Evolutionary conservation across 1,284 basidiomycete species (phyloP).

Genomic region (Ceratobasidium sp.): DNA sequence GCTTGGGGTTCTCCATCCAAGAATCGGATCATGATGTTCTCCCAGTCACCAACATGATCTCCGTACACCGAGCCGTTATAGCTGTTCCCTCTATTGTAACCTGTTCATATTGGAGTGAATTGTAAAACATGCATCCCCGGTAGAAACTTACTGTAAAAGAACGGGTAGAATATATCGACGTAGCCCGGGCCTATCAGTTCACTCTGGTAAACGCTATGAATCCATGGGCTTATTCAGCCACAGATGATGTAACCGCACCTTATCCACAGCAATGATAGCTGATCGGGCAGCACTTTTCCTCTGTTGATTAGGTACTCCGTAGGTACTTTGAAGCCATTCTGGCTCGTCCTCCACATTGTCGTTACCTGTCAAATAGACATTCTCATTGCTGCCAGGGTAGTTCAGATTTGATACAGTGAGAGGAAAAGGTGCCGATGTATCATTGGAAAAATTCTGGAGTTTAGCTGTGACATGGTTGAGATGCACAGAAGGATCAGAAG

Average conservation of each 20-base stretch:
- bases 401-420: conserved; percentile 29
- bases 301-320: conserved; percentile 39
- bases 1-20: conserved; percentile 48
- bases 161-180: conserved; percentile 52
- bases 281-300: conserved; percentile 47
- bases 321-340: conserved; percentile 29
- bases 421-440: conserved; percentile 16
- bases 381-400: conserved; percentile 22
- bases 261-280: conserved; percentile 50
- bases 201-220: conserved; percentile 7
- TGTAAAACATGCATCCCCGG: not conserved
- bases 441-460: conserved; percentile 7
- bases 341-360: conserved; percentile 30
- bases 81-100: conserved; percentile 48
- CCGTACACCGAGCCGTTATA: conserved; percentile 47
- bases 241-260: conserved; percentile 40
- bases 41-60: conserved; percentile 49
- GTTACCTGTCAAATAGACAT: conserved; percentile 30
- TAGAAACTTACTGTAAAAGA: conserved; percentile 20
- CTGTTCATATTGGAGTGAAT: conserved; percentile 3
- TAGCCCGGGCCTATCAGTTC: conserved; percentile 47
- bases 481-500: conserved; percentile 49
- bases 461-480: conserved; percentile 46
- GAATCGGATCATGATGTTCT: conserved; percentile 53
- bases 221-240: not conserved